Percentiles rank a stretch among this genome's conserved stretches.
These are phyloP conservation scores for Aspergillus phoenicis DNA, from an alignment of 2,329 filamentous ascomycete species.

Conservation along the genomic window DNA sequence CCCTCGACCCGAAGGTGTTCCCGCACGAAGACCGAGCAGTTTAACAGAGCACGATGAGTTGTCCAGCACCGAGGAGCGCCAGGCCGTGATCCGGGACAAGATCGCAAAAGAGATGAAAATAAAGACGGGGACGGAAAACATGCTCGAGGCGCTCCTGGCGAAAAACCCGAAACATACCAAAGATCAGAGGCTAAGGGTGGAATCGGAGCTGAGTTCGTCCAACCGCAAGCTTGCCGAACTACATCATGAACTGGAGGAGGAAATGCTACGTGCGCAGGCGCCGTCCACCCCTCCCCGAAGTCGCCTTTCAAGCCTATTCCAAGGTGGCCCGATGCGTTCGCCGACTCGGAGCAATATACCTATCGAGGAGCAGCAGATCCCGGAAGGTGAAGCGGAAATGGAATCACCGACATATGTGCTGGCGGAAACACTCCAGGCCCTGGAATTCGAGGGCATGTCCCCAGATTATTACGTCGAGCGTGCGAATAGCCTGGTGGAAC, in stretches of 20 bases:
- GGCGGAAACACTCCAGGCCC: constrained; percentile 82
- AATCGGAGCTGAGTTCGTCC: constrained; percentile 87
- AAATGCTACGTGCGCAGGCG: constrained; percentile 61
- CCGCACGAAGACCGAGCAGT: constrained; percentile 48
- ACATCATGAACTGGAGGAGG: constrained; percentile 60
- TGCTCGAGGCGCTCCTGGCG: constrained; percentile 88
- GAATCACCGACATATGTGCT: constrained; percentile 93
- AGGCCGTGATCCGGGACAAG: constrained; percentile 75
- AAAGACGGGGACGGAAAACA: constrained; percentile 95
- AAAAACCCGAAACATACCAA: constrained; percentile 97
- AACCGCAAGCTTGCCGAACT: constrained; percentile 70
- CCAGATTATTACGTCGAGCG: constrained; percentile 94
- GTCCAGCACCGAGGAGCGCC: constrained; percentile 68
- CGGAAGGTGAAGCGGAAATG: constrained; percentile 65
- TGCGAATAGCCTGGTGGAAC: constrained; percentile 87
- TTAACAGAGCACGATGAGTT: constrained; percentile 64
- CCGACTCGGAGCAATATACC: constrained; percentile 46
- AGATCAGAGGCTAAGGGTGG: constrained; percentile 75
- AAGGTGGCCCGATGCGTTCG: constrained; percentile 57
- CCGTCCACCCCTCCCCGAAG: constrained; percentile 53
- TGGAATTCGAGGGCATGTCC: constrained; percentile 84
- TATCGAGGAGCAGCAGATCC: constrained; percentile 36
- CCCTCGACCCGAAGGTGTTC: constrained; percentile 59
- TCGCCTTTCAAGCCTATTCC: constrained; percentile 61
- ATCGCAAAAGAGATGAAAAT: constrained; percentile 97